phyloP scores from a whole-genome alignment of 2,329 filamentous ascomycete genomes.

The Aureobasidium sp. region DNA sequence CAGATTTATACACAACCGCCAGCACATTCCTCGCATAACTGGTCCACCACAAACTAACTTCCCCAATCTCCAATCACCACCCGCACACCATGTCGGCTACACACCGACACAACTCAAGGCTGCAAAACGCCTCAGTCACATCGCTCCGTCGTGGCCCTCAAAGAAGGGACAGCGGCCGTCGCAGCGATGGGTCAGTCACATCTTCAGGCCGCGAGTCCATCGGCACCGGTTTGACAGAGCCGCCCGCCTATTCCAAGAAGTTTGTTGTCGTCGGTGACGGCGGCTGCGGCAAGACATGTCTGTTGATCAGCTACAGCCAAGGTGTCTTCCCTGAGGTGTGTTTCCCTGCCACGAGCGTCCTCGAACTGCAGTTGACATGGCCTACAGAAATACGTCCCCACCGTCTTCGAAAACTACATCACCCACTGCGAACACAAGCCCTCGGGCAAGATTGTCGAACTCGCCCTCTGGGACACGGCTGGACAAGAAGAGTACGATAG shows the following conservation, averaged over 20 bases:
- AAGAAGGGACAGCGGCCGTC: conserved; percentile 50
- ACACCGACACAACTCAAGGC: conserved; percentile 14
- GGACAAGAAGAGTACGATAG: conserved; percentile 98
- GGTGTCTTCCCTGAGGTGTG: conserved; percentile 94
- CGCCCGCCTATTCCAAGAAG: conserved; percentile 94
- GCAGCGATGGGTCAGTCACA: conserved; percentile 85
- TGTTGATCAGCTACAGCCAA: conserved; percentile 97
- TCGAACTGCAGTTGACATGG: conserved; percentile 16
- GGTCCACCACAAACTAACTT: background rate
- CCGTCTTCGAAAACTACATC: conserved; percentile 99
- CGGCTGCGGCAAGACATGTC: conserved; percentile 96
- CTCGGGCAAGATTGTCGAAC: conserved; percentile 88
- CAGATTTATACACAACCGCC: conserved; percentile 5
- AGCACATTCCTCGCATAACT: conserved; percentile 14
- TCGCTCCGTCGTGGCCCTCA: conserved; percentile 30
- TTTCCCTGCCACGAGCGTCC: background rate
- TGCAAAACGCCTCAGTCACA: conserved; percentile 14
- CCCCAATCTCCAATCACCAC: background rate
- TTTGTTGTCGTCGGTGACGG: conserved; percentile 98
- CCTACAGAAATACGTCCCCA: conserved; percentile 93
- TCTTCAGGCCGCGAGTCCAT: conserved; percentile 73
- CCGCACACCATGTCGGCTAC: conserved; percentile 9
- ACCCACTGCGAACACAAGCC: conserved; percentile 85
- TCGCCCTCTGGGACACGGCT: conserved; percentile 96
- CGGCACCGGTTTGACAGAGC: conserved; percentile 79